Evolutionary conservation across 2,329 filamentous ascomycete species (phyloP), one percentile per base, ranked within the genome.

Genomic region (Cercospora beticola): DNA sequence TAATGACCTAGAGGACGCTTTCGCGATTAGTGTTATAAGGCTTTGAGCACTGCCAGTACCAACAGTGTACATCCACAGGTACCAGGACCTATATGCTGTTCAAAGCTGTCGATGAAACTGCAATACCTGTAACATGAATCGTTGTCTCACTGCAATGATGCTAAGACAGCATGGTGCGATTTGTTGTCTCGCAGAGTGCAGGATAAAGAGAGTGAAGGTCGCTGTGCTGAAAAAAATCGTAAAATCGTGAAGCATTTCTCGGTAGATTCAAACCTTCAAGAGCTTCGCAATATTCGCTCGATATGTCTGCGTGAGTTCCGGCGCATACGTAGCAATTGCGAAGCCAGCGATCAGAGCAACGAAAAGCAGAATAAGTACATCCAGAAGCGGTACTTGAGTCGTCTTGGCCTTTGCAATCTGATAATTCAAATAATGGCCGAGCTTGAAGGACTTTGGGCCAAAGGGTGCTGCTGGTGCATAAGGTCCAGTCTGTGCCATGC

Each of bases 391-490:
- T 2, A 71, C 33, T 52, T 62, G 57, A 23, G 66, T 54, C 8
- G 67, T 69, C 14, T 63, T 65, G 40, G 71, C 36, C 31, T 54
- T 70, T 23, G 65, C 58, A 56, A 73, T 21, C 40, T 70, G 70
- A 52, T 68, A 69, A 21, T 67, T 43, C 16, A 73, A 30, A 58
- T 70, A 70, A 61, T 67, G 61, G 43, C 68, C 61, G 16, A 72
- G 62, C 62, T 69, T 73, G 54, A 52, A 71, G 1, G 70, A 73
- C 30, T 70, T 64, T 5, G 69, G 64, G 3, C 72, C 72, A 63
- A 67, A 71, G 8, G 72, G 72, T 12, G 66, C 64, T 16, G 64
- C 60, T n/a, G 72, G 72, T 9, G 72, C 72, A 33, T 62, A 68
- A 31, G 70, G 70, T 21, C 72, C 72, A 12, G 67, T 64, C 70